Conservation (phyloP, 2,329 filamentous ascomycete genomes). For the Sporothrix schenckii region DNA sequence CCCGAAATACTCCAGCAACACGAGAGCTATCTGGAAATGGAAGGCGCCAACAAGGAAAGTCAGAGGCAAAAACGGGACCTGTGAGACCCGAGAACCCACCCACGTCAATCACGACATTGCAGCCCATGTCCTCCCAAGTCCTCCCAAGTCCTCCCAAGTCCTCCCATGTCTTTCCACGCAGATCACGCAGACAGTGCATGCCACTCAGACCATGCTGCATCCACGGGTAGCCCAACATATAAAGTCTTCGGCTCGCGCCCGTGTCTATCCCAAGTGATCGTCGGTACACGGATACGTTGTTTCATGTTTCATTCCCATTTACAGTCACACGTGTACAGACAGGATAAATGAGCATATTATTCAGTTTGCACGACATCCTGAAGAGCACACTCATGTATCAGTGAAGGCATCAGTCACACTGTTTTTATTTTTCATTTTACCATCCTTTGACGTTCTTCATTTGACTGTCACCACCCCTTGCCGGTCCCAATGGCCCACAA, state of each 20-base stretch:
- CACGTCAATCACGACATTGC: conserved; percentile 10
- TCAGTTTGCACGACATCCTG: background rate
- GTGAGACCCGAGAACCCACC: background rate
- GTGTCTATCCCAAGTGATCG: background rate
- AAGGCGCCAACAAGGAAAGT: background rate
- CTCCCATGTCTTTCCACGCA: background rate
- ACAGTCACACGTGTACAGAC: background rate
- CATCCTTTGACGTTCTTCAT: background rate
- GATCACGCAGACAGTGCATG: background rate
- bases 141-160: too few relatives aligned
- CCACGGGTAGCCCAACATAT: background rate
- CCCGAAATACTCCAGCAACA: background rate
- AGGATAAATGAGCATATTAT: background rate
- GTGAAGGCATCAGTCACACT: background rate
- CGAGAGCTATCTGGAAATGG: background rate
- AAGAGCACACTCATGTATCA: conserved; percentile 6
- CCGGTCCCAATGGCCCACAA: background rate
- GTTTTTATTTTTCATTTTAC: background rate
- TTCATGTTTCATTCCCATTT: background rate
- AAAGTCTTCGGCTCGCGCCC: conserved; percentile 3
- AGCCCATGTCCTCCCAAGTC: background rate
- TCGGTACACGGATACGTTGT: background rate
- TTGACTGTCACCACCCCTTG: background rate
- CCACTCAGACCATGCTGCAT: background rate
- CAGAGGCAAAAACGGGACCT: background rate